Conservation (phyloP, 23 red algal genomes). For the Gracilaria caudata region DNA sequence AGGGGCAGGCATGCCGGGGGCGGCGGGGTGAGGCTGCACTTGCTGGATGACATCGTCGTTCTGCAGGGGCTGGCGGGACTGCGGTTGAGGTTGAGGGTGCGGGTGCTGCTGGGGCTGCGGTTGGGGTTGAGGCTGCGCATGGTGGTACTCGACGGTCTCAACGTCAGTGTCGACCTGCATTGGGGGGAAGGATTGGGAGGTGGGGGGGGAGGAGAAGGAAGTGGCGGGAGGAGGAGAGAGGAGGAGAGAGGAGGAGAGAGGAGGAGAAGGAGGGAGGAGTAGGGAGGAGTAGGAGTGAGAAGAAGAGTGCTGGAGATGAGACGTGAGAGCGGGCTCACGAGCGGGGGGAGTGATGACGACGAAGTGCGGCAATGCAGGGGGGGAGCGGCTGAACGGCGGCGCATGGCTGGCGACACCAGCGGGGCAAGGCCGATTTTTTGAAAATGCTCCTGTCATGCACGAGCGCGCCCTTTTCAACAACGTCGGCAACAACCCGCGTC, state of each 20-base stretch:
- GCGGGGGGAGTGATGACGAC: no score
- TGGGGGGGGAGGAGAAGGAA: background rate
- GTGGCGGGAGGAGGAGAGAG: background rate
- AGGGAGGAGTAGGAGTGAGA: background rate
- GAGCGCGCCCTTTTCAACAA: background rate
- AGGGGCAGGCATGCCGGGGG: background rate
- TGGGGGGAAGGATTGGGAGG: background rate
- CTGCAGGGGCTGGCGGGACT: background rate
- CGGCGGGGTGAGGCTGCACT: conserved; percentile 1
- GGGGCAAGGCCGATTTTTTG: background rate
- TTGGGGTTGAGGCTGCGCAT: background rate
- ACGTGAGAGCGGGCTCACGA: no score
- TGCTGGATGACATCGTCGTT: conserved; percentile 16
- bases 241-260: background rate
- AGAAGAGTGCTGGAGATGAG: no score
- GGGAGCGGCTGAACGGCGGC: no score
- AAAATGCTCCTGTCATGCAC: background rate
- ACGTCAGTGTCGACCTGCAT: background rate
- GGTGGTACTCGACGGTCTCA: background rate
- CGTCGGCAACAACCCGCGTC: background rate
- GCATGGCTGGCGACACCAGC: background rate
- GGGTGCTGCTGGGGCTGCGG: background rate
- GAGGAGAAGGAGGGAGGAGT: background rate
- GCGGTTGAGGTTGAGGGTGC: background rate
- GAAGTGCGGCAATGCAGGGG: no score